These are phyloP conservation scores for Ascochyta lentis DNA, from an alignment of 2,329 filamentous ascomycete genomes.

Conservation along the genomic window DNA sequence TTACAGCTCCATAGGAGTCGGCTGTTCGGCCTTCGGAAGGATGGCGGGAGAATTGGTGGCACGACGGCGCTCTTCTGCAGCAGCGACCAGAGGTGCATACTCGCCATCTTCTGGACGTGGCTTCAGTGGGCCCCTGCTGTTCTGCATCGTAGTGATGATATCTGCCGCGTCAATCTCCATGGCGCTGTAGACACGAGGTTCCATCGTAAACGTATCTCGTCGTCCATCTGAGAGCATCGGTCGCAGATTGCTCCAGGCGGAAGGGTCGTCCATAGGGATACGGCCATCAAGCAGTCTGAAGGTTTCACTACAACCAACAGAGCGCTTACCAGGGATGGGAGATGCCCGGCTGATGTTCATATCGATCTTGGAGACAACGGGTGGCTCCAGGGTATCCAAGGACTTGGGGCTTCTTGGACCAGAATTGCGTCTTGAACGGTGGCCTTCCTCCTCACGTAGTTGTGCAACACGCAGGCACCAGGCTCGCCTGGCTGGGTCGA, in stretches of 20 bases:
- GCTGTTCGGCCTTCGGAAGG: not conserved
- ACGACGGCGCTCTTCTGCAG: slow-evolving; percentile 37
- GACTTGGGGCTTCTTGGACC: slow-evolving; percentile 16
- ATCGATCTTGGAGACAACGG: slow-evolving; percentile 31
- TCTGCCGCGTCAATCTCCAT: slow-evolving; percentile 47
- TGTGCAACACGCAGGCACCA: slow-evolving; percentile 47
- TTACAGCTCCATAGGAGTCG: slow-evolving; percentile 16
- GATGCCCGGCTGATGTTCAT: slow-evolving; percentile 18
- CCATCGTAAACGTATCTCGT: slow-evolving; percentile 35
- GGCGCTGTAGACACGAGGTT: slow-evolving; percentile 43
- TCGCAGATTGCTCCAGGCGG: slow-evolving; percentile 43
- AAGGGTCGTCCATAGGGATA: slow-evolving; percentile 40
- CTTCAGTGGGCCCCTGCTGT: slow-evolving; percentile 35
- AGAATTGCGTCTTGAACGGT: slow-evolving; percentile 11
- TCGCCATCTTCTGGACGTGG: slow-evolving; percentile 41
- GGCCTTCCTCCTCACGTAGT: slow-evolving; percentile 26
- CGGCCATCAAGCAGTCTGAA: slow-evolving; percentile 45
- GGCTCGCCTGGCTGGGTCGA: slow-evolving; percentile 43
- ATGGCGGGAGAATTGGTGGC: slow-evolving; percentile 28
- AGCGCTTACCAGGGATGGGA: slow-evolving; percentile 20
- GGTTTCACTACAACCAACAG: slow-evolving; percentile 46
- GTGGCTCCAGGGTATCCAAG: slow-evolving; percentile 38
- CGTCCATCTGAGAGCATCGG: slow-evolving; percentile 29
- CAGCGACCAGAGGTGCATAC: slow-evolving; percentile 36
- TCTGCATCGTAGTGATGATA: slow-evolving; percentile 46